Evolutionary conservation across 2,329 filamentous ascomycete species (phyloP).

Genomic region (Neonectria sp.): DNA sequence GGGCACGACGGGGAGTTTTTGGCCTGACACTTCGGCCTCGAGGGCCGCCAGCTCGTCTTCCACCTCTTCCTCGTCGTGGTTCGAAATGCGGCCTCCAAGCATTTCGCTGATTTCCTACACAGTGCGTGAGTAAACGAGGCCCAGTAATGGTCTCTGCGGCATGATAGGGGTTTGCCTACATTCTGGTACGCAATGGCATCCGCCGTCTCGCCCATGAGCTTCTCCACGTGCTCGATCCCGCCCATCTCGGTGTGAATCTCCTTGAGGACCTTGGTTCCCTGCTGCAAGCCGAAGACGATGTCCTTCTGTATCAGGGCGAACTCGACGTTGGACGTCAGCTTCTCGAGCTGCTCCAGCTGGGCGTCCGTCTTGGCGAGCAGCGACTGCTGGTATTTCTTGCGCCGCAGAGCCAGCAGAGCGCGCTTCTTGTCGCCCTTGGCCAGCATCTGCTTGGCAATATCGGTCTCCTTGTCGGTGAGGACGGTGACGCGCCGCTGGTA

Average conservation of each 20-base stretch:
- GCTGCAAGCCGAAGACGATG: conserved; percentile 91
- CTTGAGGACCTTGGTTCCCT: conserved; percentile 90
- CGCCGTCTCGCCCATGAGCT: conserved; percentile 92
- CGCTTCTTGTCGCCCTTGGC: conserved; percentile 83
- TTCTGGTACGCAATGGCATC: conserved; percentile 94
- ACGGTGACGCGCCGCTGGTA: conserved; percentile 93
- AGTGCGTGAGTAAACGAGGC: conserved; percentile 27
- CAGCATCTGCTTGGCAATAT: conserved; percentile 87
- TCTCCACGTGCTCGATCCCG: conserved; percentile 92
- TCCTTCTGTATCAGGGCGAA: conserved; percentile 98
- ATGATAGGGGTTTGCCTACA: conserved; percentile 62
- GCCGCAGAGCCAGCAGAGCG: conserved; percentile 88
- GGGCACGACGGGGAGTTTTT: conserved; percentile 49
- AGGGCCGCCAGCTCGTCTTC: conserved; percentile 93
- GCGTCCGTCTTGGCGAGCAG: conserved; percentile 90
- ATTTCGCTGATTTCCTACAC: conserved; percentile 90
- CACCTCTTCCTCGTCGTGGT: conserved; percentile 97
- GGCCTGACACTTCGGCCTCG: conserved; percentile 63
- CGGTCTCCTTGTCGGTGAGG: conserved; percentile 89
- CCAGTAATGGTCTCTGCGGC: neutral
- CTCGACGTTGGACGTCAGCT: conserved; percentile 89
- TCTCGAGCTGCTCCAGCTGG: conserved; percentile 94
- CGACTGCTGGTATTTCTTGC: conserved; percentile 97
- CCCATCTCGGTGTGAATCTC: conserved; percentile 98
- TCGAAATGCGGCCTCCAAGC: conserved; percentile 89